Conservation (phyloP, 2,329 filamentous ascomycete species). For the Sporothrix euskadiensis region DNA sequence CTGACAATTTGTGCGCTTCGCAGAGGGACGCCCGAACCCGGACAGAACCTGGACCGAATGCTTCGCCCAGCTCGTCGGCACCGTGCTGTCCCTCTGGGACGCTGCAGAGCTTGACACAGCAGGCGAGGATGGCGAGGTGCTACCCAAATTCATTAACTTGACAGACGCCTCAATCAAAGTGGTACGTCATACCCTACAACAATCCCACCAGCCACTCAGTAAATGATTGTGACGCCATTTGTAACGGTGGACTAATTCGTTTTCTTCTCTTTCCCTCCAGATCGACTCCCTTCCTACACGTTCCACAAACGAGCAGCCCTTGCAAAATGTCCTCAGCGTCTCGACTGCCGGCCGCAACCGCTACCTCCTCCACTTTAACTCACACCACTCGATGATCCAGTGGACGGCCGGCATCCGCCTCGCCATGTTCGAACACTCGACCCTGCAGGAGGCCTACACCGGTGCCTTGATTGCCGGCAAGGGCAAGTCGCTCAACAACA, state of each 20-base stretch:
- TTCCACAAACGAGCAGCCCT: constrained; percentile 70
- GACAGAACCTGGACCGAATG: constrained; percentile 95
- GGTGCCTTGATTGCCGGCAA: constrained; percentile 94
- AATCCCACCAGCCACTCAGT: not conserved
- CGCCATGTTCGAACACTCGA: constrained; percentile 90
- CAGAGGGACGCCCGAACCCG: constrained; percentile 81
- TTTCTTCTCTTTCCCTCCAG: constrained; percentile 45
- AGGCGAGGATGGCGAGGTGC: constrained; percentile 66
- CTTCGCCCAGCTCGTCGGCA: constrained; percentile 94
- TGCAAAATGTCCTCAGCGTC: constrained; percentile 93
- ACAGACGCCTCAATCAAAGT: constrained; percentile 98
- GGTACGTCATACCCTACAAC: constrained; percentile 54
- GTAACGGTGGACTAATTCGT: not conserved
- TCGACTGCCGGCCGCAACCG: constrained; percentile 95
- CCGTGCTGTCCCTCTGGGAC: constrained; percentile 93
- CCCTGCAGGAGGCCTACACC: constrained; percentile 93
- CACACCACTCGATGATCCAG: constrained; percentile 85
- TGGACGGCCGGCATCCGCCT: constrained; percentile 95
- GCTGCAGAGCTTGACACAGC: constrained; percentile 86
- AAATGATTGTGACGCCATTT: not conserved
- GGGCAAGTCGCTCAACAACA: constrained; percentile 85
- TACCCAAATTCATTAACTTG: constrained; percentile 78
- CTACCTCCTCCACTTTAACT: constrained; percentile 95
- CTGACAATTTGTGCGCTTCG: constrained; percentile 33
- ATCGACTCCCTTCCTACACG: constrained; percentile 88